phyloP scores from a whole-genome alignment of 768 basidiomycete species.

The Boletus coccyginus region DNA sequence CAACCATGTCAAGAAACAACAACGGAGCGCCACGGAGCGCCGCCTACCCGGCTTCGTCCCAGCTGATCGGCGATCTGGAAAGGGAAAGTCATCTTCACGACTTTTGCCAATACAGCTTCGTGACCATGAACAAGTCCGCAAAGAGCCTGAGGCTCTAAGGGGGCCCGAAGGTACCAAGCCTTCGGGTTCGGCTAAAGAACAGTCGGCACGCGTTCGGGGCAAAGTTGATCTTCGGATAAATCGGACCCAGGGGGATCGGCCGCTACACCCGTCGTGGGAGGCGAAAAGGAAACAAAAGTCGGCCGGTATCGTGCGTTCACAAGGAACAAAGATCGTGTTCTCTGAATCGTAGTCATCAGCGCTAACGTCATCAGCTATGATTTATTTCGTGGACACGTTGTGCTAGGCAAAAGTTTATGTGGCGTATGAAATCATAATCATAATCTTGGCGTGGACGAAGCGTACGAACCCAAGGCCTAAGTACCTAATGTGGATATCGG shows the following conservation, averaged over 20 bases:
- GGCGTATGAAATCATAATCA: not conserved
- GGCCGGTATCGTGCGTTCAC: constrained; percentile 58
- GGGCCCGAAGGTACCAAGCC: not conserved
- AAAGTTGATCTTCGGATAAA: not conserved
- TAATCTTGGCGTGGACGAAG: not conserved
- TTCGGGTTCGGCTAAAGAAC: not conserved
- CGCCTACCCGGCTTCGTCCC: constrained; percentile 11
- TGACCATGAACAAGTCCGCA: not conserved
- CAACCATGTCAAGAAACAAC: constrained; percentile 79
- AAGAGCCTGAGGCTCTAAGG: not conserved
- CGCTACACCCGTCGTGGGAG: constrained; percentile 94
- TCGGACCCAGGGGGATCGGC: constrained; percentile 19
- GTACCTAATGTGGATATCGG: not conserved
- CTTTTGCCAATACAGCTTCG: not conserved
- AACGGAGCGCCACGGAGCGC: constrained; percentile 22
- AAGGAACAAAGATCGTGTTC: constrained; percentile 85
- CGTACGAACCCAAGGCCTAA: not conserved
- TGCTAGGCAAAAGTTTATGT: not conserved
- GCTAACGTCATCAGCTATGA: not conserved
- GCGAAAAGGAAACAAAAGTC: constrained; percentile 81
- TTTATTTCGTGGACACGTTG: not conserved
- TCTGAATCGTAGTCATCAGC: constrained; percentile 9
- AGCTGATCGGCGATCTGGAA: constrained; percentile 20
- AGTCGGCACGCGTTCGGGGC: not conserved
- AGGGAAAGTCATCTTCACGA: constrained; percentile 1